Conservation (phyloP, 345 rosid species). For the Hibiscus syriacus region DNA sequence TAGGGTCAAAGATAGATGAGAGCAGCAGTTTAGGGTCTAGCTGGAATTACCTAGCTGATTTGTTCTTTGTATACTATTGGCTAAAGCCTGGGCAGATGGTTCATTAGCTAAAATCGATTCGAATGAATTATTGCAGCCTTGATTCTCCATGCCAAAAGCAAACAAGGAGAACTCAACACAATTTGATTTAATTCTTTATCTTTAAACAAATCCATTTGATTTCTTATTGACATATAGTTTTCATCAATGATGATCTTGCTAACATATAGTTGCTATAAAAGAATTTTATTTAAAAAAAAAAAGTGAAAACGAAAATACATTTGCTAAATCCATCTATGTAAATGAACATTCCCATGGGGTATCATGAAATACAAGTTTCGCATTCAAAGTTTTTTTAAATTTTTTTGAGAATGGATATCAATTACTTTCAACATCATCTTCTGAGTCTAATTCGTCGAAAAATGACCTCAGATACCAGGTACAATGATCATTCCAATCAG, state of each 20-base stretch:
- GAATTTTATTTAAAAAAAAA: not conserved
- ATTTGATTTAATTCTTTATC: no score
- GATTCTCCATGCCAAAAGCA: no score
- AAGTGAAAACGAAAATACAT: no score
- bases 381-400: not conserved
- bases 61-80: not conserved
- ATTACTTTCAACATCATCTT: not conserved
- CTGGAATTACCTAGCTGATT: not conserved
- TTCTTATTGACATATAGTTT: no score
- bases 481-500: constrained; percentile 70
- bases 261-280: not conserved
- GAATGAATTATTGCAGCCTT: not conserved
- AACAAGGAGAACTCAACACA: not conserved
- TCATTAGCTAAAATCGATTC: not conserved
- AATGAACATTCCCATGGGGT: not conserved
- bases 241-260: no score
- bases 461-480: constrained; percentile 58
- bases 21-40: not conserved
- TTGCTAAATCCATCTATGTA: not conserved
- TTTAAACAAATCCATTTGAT: no score
- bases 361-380: not conserved
- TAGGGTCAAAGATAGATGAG: constrained; percentile 24
- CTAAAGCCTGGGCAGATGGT: not conserved
- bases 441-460: constrained; percentile 43
- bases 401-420: constrained; percentile 10